phyloP scores from a whole-genome alignment of 1,139 yeast species.

The Pichia sp. region DNA sequence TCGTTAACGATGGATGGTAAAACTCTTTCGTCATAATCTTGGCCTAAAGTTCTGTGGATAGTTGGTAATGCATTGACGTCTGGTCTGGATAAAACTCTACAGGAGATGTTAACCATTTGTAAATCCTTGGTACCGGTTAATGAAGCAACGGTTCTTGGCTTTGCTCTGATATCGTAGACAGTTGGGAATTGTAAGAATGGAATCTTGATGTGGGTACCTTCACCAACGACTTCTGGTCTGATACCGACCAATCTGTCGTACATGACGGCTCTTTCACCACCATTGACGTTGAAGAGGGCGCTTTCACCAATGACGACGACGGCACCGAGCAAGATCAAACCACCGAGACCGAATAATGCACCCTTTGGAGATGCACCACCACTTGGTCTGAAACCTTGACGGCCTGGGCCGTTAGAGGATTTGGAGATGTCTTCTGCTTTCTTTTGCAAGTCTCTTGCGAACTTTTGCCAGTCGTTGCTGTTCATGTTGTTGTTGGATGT shows the following conservation, averaged over 20 bases:
- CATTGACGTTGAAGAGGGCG: slow-evolving; percentile 92
- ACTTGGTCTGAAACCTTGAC: slow-evolving; percentile 23
- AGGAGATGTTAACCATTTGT: slow-evolving; percentile 98
- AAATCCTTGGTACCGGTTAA: slow-evolving; percentile 97
- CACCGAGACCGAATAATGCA: slow-evolving; percentile 76
- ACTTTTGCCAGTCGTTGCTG: slow-evolving; percentile 64
- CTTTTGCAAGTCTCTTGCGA: slow-evolving; percentile 65
- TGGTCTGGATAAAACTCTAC: slow-evolving; percentile 95
- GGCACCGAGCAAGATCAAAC: slow-evolving; percentile 70
- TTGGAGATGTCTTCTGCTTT: slow-evolving; percentile 54
- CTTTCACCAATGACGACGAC: slow-evolving; percentile 66
- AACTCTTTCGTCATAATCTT: slow-evolving; percentile 94
- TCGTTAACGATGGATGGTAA: slow-evolving; percentile 97
- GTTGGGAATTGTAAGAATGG: slow-evolving; percentile 97
- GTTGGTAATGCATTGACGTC: slow-evolving; percentile 74
- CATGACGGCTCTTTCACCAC: slow-evolving; percentile 98
- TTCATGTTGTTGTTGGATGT: slow-evolving; percentile 22
- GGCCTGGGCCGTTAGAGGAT: slow-evolving; percentile 39
- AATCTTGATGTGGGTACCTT: slow-evolving; percentile 92
- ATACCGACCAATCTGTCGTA: slow-evolving; percentile 90
- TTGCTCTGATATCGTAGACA: slow-evolving; percentile 93
- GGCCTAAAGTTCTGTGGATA: slow-evolving; percentile 88
- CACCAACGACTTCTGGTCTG: slow-evolving; percentile 79
- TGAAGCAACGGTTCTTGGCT: slow-evolving; percentile 96
- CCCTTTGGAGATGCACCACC: slow-evolving; percentile 49